Conservation (phyloP, 257 asterid genomes). For the Ocimum tenuiflorum region DNA sequence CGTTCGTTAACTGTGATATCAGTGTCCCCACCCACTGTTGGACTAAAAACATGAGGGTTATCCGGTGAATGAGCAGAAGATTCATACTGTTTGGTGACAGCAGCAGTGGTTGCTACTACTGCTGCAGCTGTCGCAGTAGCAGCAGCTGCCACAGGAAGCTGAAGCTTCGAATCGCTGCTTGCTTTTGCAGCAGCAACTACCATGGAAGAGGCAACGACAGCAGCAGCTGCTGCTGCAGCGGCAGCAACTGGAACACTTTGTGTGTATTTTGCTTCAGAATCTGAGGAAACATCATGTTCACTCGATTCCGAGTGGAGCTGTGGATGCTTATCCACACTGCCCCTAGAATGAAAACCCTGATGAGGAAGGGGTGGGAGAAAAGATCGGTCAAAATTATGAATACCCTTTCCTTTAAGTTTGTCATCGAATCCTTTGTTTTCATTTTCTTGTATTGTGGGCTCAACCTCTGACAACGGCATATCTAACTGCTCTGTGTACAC, state of each 20-base stretch:
- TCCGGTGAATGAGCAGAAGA: slow-evolving; percentile 40
- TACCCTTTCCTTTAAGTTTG: slow-evolving; percentile 25
- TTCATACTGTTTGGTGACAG: slow-evolving; percentile 66
- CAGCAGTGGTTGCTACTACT: slow-evolving; percentile 78
- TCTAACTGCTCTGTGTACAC: slow-evolving; percentile 48
- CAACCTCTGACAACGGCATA: slow-evolving; percentile 29
- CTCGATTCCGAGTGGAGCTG: slow-evolving; percentile 35
- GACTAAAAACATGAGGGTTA: slow-evolving; percentile 32
- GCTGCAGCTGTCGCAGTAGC: slow-evolving; percentile 95
- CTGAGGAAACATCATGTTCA: slow-evolving; percentile 32
- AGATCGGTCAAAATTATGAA: slow-evolving; percentile 31
- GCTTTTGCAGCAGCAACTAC: slow-evolving; percentile 72
- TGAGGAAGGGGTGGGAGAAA: slow-evolving; percentile 77
- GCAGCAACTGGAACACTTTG: slow-evolving; percentile 76
- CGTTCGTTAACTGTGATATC: slow-evolving; percentile 35
- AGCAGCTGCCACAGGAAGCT: slow-evolving; percentile 88
- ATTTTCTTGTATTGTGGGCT: slow-evolving; percentile 31
- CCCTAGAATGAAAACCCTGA: slow-evolving; percentile 40
- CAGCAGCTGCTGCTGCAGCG: slow-evolving; percentile 82
- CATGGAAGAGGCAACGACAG: slow-evolving; percentile 93
- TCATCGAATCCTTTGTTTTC: slow-evolving; percentile 37
- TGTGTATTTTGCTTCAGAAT: slow-evolving; percentile 37
- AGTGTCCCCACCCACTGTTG: slow-evolving; percentile 38
- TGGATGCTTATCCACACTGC: slow-evolving; percentile 28
- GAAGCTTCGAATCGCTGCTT: slow-evolving; percentile 40